Evolutionary conservation across 495 filamentous ascomycete species (phyloP), one percentile per base, ranked within the genome.

Genomic region (Penicillium soppii): DNA sequence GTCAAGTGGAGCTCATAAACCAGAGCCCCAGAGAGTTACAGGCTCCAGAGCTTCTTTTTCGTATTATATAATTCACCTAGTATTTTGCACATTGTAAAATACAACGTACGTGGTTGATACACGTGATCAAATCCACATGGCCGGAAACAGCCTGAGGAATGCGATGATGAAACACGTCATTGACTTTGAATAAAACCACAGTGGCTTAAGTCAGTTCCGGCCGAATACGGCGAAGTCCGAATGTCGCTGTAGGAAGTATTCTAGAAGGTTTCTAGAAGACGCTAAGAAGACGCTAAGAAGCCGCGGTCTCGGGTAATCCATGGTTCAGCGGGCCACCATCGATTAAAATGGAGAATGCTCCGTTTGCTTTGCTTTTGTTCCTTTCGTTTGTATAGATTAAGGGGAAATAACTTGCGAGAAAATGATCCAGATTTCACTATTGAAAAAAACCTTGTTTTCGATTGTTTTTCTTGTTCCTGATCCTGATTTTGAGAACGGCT

Each of bases 181-280:
- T 26, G 59, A 62, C 59, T 60, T 49, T 52, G 23, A 40, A 37
- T 33, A 12, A 10, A 47, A 36, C 44, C 32, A 37, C 7, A 38
- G 9, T 44, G 20, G 25, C 32, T 32, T 13, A 46, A 16, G 22
- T 22, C 13, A 33, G n/a, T 26, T 13, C 26, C 37, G 47, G 23
- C 25, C 20, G 46, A 27, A 45, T 23, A 41, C 49, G 54, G 54
- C 43, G 43, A 53, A 50, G 42, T 50, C 47, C 54, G 42, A 40
- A 15, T n/a, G n/a, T n/a, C n/a, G n/a, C n/a, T n/a, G 54, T 61
- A 50, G 58, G 67, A 69, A 70, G 32, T 36, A 51, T 68, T 70
- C 63, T 48, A 63, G 69, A 72, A 72, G 21, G 23, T 26, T 66
- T 66, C 60, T 62, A 29, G 68, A 72, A 71, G 43, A 47, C 63